Evolutionary conservation across 2,329 filamentous ascomycete species (phyloP).

Genomic region (Stachybotrys echinatus): DNA sequence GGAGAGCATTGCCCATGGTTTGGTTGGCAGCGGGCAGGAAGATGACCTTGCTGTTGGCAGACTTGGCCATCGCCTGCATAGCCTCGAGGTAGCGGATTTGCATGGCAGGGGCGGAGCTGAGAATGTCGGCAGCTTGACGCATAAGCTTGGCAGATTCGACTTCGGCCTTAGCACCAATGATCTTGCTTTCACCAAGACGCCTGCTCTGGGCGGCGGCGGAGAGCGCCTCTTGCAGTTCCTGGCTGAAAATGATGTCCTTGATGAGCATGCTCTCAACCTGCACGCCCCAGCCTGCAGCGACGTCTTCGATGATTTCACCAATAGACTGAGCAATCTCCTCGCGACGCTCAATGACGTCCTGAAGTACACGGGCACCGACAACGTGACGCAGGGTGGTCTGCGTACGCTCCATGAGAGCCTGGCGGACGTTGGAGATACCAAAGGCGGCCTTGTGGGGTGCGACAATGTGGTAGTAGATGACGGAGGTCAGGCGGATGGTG

Average conservation of each 20-base stretch:
- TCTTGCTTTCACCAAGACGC: conserved; percentile 96
- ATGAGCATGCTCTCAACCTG: conserved; percentile 97
- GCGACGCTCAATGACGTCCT: conserved; percentile 96
- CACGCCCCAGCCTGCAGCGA: conserved; percentile 89
- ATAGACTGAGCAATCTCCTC: conserved; percentile 96
- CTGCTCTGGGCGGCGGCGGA: conserved; percentile 99
- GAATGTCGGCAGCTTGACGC: conserved; percentile 88
- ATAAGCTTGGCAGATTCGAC: conserved; percentile 91
- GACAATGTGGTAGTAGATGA: conserved; percentile 98
- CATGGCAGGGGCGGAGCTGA: conserved; percentile 91
- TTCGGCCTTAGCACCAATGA: conserved; percentile 94
- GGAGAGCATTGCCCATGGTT: conserved; percentile 43
- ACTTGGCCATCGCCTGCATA: conserved; percentile 98
- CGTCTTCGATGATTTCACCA: conserved; percentile 95
- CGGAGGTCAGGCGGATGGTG: conserved; percentile 84
- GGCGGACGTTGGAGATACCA: conserved; percentile 88
- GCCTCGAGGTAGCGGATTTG: conserved; percentile 97
- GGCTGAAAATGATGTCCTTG: conserved; percentile 97
- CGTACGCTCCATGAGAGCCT: conserved; percentile 95
- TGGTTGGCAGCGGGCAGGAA: conserved; percentile 64
- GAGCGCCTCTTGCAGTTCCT: conserved; percentile 90
- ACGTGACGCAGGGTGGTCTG: conserved; percentile 97
- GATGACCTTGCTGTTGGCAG: conserved; percentile 82
- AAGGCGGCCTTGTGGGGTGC: conserved; percentile 96
- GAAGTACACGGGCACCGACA: conserved; percentile 87